phyloP scores from a whole-genome alignment of 2,329 filamentous ascomycete genomes.

The Aspergillus sp. region DNA sequence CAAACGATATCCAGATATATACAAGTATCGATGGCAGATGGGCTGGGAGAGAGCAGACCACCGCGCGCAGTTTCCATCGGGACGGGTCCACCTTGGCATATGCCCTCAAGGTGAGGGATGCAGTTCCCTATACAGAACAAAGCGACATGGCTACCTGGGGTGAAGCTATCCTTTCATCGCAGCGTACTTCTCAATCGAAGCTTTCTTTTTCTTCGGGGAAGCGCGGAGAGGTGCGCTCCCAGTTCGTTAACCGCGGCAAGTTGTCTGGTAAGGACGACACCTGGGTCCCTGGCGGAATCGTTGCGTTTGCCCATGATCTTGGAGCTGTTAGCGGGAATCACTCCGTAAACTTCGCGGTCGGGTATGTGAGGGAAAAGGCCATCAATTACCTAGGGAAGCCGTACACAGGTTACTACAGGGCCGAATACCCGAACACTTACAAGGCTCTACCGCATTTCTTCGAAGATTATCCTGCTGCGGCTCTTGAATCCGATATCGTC shows the following conservation, averaged over 20 bases:
- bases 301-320: constrained; percentile 42
- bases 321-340: constrained; percentile 27
- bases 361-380: constrained; percentile 40
- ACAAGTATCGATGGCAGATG: constrained; percentile 47
- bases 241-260: constrained; percentile 34
- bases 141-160: constrained; percentile 46
- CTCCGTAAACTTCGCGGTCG: constrained; percentile 44
- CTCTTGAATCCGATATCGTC: constrained; percentile 33
- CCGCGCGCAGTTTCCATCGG: constrained; percentile 24
- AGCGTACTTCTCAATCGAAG: constrained; percentile 23
- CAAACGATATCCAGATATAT: constrained; percentile 40
- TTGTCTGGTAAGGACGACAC: constrained; percentile 23
- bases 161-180: constrained; percentile 41
- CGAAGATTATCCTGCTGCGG: constrained; percentile 40
- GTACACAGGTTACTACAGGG: constrained; percentile 43
- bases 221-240: constrained; percentile 25
- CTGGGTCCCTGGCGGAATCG: constrained; percentile 32
- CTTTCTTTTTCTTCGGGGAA: constrained; percentile 34
- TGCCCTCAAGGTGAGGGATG: constrained; percentile 32
- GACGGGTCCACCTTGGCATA: constrained; percentile 31
- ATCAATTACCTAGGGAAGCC: constrained; percentile 44
- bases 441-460: constrained; percentile 41
- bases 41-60: constrained; percentile 36
- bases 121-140: constrained; percentile 34
- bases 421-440: constrained; percentile 32